Conservation (phyloP, 768 basidiomycete genomes). For the Serendipita sp. region DNA sequence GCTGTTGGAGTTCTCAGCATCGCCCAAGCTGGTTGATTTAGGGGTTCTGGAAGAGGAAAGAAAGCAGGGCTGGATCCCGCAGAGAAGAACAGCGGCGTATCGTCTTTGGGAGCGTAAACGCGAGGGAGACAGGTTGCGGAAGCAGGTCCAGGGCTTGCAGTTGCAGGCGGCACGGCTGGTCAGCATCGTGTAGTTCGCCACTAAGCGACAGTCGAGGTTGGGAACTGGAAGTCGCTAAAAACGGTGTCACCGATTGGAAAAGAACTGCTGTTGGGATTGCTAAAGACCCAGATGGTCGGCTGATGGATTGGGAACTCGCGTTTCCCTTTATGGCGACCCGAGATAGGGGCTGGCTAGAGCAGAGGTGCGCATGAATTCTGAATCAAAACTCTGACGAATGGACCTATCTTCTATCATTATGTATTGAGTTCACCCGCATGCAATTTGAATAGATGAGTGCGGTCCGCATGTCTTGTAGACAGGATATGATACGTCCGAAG, state of each 20-base stretch:
- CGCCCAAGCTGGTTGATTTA: constrained; percentile 74
- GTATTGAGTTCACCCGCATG: too few relatives aligned
- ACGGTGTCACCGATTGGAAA: not conserved
- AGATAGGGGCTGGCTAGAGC: too few relatives aligned
- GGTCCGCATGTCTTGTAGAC: too few relatives aligned
- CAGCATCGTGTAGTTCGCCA: not conserved
- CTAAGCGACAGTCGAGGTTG: not conserved
- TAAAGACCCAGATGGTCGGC: too few relatives aligned
- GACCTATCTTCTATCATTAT: too few relatives aligned
- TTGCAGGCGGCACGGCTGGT: not conserved
- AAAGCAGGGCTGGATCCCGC: constrained; percentile 50
- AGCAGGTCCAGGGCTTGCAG: constrained; percentile 45
- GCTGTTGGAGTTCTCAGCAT: constrained; percentile 69
- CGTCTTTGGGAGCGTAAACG: constrained; percentile 62
- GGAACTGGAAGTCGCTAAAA: not conserved
- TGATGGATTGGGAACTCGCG: too few relatives aligned
- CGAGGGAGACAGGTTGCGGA: constrained; percentile 56
- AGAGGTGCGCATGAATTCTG: too few relatives aligned
- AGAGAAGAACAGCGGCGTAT: constrained; percentile 63
- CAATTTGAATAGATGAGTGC: too few relatives aligned
- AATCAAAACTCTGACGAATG: too few relatives aligned
- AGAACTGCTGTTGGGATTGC: too few relatives aligned
- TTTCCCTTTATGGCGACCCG: too few relatives aligned
- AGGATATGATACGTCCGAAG: too few relatives aligned
- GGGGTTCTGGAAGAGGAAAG: constrained; percentile 27